phyloP scores from a whole-genome alignment of 73 alveolate species.

The Paramecium caudatum region DNA sequence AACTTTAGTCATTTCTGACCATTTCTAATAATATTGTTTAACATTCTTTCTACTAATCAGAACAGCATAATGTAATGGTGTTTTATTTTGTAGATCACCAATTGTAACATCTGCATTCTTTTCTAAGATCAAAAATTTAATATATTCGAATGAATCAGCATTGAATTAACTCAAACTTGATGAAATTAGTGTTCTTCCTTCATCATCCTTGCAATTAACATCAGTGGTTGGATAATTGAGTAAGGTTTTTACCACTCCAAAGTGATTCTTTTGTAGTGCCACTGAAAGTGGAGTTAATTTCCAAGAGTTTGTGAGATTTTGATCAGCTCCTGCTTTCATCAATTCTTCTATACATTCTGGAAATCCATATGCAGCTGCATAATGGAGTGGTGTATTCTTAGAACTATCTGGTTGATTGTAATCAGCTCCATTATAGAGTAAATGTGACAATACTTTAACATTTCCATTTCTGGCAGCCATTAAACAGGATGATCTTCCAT shows the following conservation, averaged over 20 bases:
- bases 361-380: conserved; percentile 99
- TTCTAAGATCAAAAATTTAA: conserved; percentile 85
- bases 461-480: conserved; percentile 97
- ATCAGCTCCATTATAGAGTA: conserved; percentile 93
- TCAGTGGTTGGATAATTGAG: conserved; percentile 89
- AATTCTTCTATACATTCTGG: conserved; percentile 88
- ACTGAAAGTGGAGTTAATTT: conserved; percentile 94
- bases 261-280: conserved; percentile 88
- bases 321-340: conserved; percentile 95
- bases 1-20: conserved; percentile 61
- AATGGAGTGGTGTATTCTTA: conserved; percentile 94
- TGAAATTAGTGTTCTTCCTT: conserved; percentile 94
- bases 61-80: conserved; percentile 91
- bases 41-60: conserved; percentile 72
- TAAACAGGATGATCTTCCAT: conserved; percentile 94
- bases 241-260: conserved; percentile 90
- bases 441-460: conserved; percentile 85
- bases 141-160: conserved; percentile 85
- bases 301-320: conserved; percentile 96
- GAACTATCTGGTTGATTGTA: conserved; percentile 94
- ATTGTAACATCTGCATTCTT: conserved; percentile 94
- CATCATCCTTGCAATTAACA: conserved; percentile 96
- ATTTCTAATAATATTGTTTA: conserved; percentile 38
- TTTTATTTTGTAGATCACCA: conserved; percentile 90
- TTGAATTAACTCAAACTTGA: conserved; percentile 84